Percentiles rank a stretch among this genome's conserved stretches.
Evolutionary conservation across 2,329 filamentous ascomycete species (phyloP).

Genomic region (Colletotrichum abscissum): DNA sequence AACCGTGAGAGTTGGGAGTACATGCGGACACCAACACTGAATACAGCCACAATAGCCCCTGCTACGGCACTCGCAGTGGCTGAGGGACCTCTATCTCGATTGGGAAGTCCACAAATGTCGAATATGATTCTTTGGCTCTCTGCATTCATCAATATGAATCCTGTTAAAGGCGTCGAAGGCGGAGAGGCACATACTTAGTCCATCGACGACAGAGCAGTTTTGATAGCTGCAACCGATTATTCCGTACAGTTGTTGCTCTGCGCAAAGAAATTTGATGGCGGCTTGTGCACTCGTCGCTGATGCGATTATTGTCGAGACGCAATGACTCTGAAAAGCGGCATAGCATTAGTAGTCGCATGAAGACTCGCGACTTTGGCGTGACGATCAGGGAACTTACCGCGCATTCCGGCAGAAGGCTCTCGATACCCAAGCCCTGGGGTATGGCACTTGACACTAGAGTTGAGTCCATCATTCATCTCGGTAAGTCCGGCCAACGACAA

Average conservation of each 20-base stretch:
- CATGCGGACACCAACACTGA: slow-evolving; percentile 12
- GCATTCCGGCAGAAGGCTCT: not conserved
- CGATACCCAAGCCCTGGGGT: not conserved
- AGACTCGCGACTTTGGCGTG: not conserved
- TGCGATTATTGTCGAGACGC: not conserved
- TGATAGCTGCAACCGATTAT: not conserved
- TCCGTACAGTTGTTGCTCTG: not conserved
- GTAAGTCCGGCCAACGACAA: not conserved
- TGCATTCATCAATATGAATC: not conserved
- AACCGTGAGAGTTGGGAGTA: slow-evolving; percentile 16
- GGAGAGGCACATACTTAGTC: not conserved
- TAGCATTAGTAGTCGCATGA: not conserved
- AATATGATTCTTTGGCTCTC: slow-evolving; percentile 16
- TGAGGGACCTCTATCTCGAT: slow-evolving; percentile 8
- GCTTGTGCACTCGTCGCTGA: not conserved
- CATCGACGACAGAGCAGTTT: not conserved
- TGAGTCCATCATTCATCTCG: not conserved
- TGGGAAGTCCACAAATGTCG: slow-evolving; percentile 8
- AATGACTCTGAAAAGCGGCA: not conserved
- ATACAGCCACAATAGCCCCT: slow-evolving; percentile 9
- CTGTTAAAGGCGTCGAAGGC: not conserved
- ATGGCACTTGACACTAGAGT: not conserved
- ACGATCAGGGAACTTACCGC: not conserved
- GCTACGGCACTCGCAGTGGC: slow-evolving; percentile 22
- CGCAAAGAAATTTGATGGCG: not conserved